These are phyloP conservation scores for Papiliotrema terrestris DNA, from an alignment of 1,284 basidiomycete genomes.

Conservation along the genomic window DNA sequence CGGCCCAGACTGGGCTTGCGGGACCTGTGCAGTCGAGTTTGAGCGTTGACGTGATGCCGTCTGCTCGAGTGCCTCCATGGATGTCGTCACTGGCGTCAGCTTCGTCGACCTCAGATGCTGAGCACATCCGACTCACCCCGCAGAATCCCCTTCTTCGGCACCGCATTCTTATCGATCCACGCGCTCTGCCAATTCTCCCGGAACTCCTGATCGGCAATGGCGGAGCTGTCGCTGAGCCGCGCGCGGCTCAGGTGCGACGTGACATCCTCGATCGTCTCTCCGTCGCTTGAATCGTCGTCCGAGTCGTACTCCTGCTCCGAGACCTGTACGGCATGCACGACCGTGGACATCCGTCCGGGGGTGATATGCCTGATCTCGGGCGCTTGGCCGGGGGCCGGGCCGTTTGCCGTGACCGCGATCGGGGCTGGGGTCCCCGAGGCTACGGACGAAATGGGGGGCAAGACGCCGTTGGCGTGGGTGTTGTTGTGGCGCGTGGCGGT, in stretches of 20 bases:
- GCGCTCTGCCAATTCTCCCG: constrained; percentile 59
- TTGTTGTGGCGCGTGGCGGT: constrained; percentile 56
- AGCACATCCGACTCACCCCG: constrained; percentile 62
- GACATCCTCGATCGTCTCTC: constrained; percentile 59
- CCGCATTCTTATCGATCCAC: constrained; percentile 62
- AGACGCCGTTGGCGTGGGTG: neutral
- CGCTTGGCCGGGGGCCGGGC: neutral
- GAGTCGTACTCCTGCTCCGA: constrained; percentile 61
- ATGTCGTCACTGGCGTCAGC: constrained; percentile 46
- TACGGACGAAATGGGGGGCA: constrained; percentile 11
- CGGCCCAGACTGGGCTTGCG: constrained; percentile 56
- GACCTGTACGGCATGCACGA: constrained; percentile 38
- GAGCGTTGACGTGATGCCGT: constrained; percentile 55
- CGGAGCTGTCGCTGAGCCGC: constrained; percentile 31
- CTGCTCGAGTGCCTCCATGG: constrained; percentile 49
- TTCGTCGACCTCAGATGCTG: neutral
- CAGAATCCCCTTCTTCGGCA: constrained; percentile 78
- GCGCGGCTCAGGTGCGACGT: constrained; percentile 57
- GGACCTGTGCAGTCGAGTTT: constrained; percentile 66
- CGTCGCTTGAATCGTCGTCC: constrained; percentile 56
- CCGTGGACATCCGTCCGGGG: constrained; percentile 22
- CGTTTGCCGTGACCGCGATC: constrained; percentile 34
- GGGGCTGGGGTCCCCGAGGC: constrained; percentile 30
- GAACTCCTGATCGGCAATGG: constrained; percentile 52
- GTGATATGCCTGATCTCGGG: constrained; percentile 29